Conservation (phyloP, 2,329 filamentous ascomycete species). For the Aspergillus niger region DNA sequence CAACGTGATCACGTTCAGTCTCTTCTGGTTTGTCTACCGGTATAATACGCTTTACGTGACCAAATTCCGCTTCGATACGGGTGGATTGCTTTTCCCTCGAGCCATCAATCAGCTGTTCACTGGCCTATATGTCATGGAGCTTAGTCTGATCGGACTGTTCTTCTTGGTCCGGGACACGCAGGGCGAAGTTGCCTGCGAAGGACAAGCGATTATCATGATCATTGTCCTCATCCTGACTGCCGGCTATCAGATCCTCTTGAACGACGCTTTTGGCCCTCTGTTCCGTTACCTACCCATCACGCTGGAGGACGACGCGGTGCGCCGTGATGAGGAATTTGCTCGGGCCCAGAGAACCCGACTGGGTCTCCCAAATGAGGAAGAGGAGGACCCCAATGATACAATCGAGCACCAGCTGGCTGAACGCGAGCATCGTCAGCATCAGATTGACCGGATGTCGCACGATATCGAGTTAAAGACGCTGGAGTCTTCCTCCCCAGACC, state of each 20-base stretch:
- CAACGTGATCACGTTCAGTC: slow-evolving; percentile 84
- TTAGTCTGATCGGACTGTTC: slow-evolving; percentile 86
- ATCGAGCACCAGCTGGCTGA: slow-evolving; percentile 51
- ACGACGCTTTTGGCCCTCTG: slow-evolving; percentile 79
- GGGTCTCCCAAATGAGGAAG: slow-evolving; percentile 54
- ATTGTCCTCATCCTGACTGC: slow-evolving; percentile 69
- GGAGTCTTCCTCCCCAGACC: slow-evolving; percentile 28
- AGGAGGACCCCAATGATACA: slow-evolving; percentile 48
- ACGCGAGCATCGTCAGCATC: slow-evolving; percentile 43
- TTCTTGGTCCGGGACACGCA: slow-evolving; percentile 69
- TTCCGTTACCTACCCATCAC: slow-evolving; percentile 91
- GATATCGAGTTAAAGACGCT: slow-evolving; percentile 52
- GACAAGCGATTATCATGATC: slow-evolving; percentile 85
- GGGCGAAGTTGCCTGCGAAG: slow-evolving; percentile 60
- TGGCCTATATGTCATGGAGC: slow-evolving; percentile 90
- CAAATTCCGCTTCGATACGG: slow-evolving; percentile 85
- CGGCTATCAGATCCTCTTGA: slow-evolving; percentile 78
- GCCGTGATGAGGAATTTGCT: slow-evolving; percentile 88
- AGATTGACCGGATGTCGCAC: slow-evolving; percentile 45
- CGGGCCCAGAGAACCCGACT: slow-evolving; percentile 72
- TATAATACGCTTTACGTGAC: slow-evolving; percentile 96
- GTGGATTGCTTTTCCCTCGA: slow-evolving; percentile 84
- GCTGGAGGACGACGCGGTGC: slow-evolving; percentile 88
- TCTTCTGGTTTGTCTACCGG: slow-evolving; percentile 94
- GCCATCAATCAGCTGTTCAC: slow-evolving; percentile 96